Conservation (phyloP, 352 stramenopile genomes). For the Pythium grandisporangium region DNA sequence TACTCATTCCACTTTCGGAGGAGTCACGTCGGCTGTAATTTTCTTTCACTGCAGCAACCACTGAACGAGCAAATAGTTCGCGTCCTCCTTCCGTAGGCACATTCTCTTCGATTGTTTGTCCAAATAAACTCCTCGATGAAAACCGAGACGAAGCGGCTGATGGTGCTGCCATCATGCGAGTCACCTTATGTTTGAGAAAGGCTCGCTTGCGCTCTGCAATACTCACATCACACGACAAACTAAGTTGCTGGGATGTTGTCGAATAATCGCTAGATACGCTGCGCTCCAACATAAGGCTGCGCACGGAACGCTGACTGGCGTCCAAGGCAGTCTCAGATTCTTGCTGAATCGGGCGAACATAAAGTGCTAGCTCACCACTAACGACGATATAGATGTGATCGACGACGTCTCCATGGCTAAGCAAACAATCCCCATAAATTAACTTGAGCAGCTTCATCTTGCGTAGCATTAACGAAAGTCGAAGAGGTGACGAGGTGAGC, state of each 20-base stretch:
- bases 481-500: slow-evolving; percentile 15
- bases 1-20: background rate
- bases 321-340: slow-evolving; percentile 21
- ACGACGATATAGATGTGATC: slow-evolving; percentile 42
- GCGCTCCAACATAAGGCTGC: slow-evolving; percentile 41
- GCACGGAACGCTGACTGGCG: slow-evolving; percentile 44
- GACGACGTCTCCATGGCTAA: slow-evolving; percentile 26
- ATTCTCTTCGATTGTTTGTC: slow-evolving; percentile 1
- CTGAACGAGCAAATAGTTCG: slow-evolving; percentile 47
- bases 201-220: slow-evolving; percentile 12
- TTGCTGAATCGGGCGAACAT: slow-evolving; percentile 29
- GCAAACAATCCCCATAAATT: slow-evolving; percentile 26
- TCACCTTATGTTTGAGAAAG: slow-evolving; percentile 9
- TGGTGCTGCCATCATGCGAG: slow-evolving; percentile 6
- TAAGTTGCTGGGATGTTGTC: slow-evolving; percentile 53
- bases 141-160: no score
- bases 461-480: slow-evolving; percentile 28
- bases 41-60: slow-evolving; percentile 33
- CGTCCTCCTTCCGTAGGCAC: background rate
- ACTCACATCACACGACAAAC: slow-evolving; percentile 5
- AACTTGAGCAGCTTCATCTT: slow-evolving; percentile 18
- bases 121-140: no score
- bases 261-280: slow-evolving; percentile 62
- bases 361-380: slow-evolving; percentile 25
- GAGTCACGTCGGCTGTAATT: no score